A percentile compares a stretch with the other conserved stretches of the same genome.
Conservation (phyloP, 2,329 filamentous ascomycete genomes). For the Fusarium poae region DNA sequence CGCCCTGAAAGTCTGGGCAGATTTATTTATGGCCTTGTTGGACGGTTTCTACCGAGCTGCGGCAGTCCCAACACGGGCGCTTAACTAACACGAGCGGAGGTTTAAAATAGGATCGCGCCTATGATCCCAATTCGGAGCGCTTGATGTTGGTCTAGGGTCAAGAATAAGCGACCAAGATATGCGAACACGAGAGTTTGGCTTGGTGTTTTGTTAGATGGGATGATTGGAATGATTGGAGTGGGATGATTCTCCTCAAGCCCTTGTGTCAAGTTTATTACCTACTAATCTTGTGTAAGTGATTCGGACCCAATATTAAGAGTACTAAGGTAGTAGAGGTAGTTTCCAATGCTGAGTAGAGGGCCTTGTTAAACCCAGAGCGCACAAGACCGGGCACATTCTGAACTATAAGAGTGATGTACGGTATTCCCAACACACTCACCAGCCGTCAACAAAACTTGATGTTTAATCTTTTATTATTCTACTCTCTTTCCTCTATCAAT, state of each 20-base stretch:
- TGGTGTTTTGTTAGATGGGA: not conserved
- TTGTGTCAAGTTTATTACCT: not conserved
- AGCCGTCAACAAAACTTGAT: not conserved
- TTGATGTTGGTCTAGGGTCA: not conserved
- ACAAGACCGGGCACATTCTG: not conserved
- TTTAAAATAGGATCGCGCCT: slow-evolving; percentile 47
- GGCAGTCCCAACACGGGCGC: slow-evolving; percentile 17
- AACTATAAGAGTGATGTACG: rapidly evolving
- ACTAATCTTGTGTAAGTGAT: not conserved
- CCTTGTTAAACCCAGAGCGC: not conserved
- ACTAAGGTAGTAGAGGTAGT: no score
- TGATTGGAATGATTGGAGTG: not conserved
- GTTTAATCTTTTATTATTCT: not conserved
- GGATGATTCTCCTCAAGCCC: no score
- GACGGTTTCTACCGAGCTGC: slow-evolving; percentile 17
- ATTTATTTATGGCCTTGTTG: not conserved
- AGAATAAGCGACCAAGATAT: slow-evolving; percentile 26
- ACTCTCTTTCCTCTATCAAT: not conserved
- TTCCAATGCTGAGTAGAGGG: not conserved
- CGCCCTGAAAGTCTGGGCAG: not conserved
- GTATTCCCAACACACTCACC: not conserved
- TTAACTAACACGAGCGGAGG: slow-evolving; percentile 20
- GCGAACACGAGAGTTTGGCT: slow-evolving; percentile 12
- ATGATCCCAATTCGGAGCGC: slow-evolving; percentile 16
- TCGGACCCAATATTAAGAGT: not conserved